Conservation (phyloP, 352 stramenopile species). For the Phytophthora colocasiae region DNA sequence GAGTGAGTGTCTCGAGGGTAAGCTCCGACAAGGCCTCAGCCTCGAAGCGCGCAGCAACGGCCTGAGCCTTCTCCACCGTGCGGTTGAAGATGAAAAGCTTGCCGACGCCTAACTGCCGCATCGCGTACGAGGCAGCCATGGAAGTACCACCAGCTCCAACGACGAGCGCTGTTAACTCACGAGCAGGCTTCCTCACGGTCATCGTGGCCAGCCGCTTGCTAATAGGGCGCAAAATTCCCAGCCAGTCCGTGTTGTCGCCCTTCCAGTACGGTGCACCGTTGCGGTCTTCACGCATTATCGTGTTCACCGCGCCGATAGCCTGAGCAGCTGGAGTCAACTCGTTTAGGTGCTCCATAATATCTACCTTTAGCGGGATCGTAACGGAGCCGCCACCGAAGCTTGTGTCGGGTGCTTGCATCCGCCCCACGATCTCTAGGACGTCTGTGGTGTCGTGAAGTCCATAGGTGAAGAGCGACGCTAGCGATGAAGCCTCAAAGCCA, state of each 20-base stretch:
- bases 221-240: slow-evolving; percentile 96
- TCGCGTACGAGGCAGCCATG: slow-evolving; percentile 95
- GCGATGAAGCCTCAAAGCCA: slow-evolving; percentile 86
- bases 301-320: slow-evolving; percentile 99
- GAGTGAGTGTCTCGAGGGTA: slow-evolving; percentile 50
- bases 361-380: slow-evolving; percentile 98
- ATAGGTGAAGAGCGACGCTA: slow-evolving; percentile 93
- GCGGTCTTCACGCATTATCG: slow-evolving; percentile 86
- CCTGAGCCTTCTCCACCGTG: slow-evolving; percentile 92
- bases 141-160: slow-evolving; percentile 95
- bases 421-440: slow-evolving; percentile 49
- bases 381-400: slow-evolving; percentile 96
- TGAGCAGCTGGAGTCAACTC: slow-evolving; percentile 92
- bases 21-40: slow-evolving; percentile 71
- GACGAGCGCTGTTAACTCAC: slow-evolving; percentile 66
- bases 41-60: slow-evolving; percentile 90
- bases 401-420: slow-evolving; percentile 43
- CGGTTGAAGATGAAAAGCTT: slow-evolving; percentile 97
- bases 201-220: slow-evolving; percentile 52
- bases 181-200: slow-evolving; percentile 17
- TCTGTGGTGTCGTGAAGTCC: slow-evolving; percentile 77
- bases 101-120: slow-evolving; percentile 83
- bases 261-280: slow-evolving; percentile 54
- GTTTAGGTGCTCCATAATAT: slow-evolving; percentile 95
- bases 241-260: slow-evolving; percentile 99